Percentiles rank a stretch among this genome's conserved stretches.
These are phyloP conservation scores for Aspergillus neoniger DNA, from an alignment of 2,329 filamentous ascomycete genomes.

Conservation along the genomic window DNA sequence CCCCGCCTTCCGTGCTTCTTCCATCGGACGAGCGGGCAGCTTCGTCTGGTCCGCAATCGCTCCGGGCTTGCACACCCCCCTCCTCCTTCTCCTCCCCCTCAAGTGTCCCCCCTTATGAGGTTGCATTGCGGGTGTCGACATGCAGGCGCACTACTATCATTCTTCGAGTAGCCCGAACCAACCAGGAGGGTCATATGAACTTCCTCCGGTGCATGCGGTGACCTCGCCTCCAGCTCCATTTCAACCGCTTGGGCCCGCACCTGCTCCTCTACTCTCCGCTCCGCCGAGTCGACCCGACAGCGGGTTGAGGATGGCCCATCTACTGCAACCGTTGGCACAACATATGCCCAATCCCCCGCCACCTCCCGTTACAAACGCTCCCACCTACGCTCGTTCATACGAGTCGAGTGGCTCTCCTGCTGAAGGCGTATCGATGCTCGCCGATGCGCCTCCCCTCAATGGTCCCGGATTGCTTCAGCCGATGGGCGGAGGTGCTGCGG, in stretches of 20 bases:
- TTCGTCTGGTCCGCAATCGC: not conserved
- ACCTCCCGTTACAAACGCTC: constrained; percentile 24
- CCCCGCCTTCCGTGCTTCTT: not conserved
- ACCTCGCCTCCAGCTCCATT: constrained; percentile 35
- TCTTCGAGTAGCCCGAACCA: constrained; percentile 28
- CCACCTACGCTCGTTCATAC: constrained; percentile 42
- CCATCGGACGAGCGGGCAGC: not conserved
- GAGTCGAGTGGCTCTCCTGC: constrained; percentile 44
- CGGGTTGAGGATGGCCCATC: constrained; percentile 45
- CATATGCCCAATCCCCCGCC: constrained; percentile 27
- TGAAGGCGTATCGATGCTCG: constrained; percentile 38
- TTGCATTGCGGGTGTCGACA: constrained; percentile 23
- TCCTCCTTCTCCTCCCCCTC: not conserved
- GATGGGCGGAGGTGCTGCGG: constrained; percentile 2
- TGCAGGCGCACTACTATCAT: constrained; percentile 40
- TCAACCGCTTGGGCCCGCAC: constrained; percentile 25
- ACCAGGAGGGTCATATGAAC: constrained; percentile 32
- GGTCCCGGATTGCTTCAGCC: constrained; percentile 34
- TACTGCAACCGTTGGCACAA: constrained; percentile 40
- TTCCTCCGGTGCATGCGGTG: constrained; percentile 40
- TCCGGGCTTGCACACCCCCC: not conserved
- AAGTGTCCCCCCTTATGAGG: constrained; percentile 19
- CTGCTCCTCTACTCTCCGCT: constrained; percentile 35
- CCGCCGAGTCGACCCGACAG: constrained; percentile 43
- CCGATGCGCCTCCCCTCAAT: constrained; percentile 40